These are phyloP conservation scores for Aspergillus fijiensis DNA, from an alignment of 2,329 filamentous ascomycete species.

Conservation along the genomic window DNA sequence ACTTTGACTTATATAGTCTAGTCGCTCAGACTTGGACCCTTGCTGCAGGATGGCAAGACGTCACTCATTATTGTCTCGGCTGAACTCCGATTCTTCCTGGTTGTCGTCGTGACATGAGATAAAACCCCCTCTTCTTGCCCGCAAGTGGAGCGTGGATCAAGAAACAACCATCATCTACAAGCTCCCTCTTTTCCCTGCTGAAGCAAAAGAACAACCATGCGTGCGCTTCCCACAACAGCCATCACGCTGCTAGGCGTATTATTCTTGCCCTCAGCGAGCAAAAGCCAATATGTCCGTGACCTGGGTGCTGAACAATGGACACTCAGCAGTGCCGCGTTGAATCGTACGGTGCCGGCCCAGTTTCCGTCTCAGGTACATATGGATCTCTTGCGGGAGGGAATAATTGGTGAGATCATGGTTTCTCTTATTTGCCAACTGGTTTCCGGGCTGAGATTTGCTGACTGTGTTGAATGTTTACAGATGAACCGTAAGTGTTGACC, in stretches of 20 bases:
- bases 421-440: constrained; percentile 19
- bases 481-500: constrained; percentile 32
- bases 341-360: constrained; percentile 54
- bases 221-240: background rate
- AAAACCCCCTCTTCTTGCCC: background rate
- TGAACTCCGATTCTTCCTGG: background rate
- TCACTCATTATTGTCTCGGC: background rate
- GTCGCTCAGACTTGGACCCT: background rate
- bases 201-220: too few relatives aligned
- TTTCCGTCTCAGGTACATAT: constrained; percentile 61
- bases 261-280: background rate
- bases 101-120: background rate
- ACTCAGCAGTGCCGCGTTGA: constrained; percentile 46
- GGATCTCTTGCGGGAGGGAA: constrained; percentile 54
- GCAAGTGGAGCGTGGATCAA: too few relatives aligned
- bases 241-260: background rate
- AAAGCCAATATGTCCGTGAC: constrained; percentile 38
- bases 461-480: constrained; percentile 15
- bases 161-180: too few relatives aligned
- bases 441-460: background rate
- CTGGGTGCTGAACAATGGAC: constrained; percentile 47
- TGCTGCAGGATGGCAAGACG: background rate
- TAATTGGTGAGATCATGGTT: constrained; percentile 47
- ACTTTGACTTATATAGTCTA: background rate
- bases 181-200: background rate